Evolutionary conservation across 805 yeast species (phyloP), one percentile per base, ranked within the genome.

Genomic region (Yarrowia sp.): DNA sequence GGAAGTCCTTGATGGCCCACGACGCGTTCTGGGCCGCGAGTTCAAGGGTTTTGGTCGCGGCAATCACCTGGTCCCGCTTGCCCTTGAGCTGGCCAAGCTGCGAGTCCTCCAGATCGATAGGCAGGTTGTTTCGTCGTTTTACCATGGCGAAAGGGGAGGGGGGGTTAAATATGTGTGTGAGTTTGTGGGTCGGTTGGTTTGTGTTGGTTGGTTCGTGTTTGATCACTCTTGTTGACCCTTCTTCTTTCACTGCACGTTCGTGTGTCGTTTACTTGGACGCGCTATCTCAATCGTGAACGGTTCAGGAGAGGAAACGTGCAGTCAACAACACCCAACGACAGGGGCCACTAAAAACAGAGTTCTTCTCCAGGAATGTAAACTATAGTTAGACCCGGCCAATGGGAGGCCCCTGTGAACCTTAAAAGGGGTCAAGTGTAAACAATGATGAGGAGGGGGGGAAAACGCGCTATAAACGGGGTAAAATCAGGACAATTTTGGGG

Each of bases 1-100:
- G 64, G 49, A 56, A 56, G 40, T 56, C 64, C 64, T n/a, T 22
- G 49, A 56, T 56, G 38, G 64, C 64, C 64, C 64, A 56, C 15
- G 64, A 41, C 38, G 64, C 64, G 42, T 56, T 56, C 14, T 56
- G 64, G n/a, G 64, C 64, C 8, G 64, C 64, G 7, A 56, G 49
- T 8, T 56, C 64, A 7, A 56, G 49, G 2, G 64, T 56, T 26
- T 56, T 56, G 40, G 64, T 43, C 4, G 64, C 64, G 7, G 64
- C 64, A 42, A 56, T 56, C 11, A 56, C 64, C 49, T 56, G 64
- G 49, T 56, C 64, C 2, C 64, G 64, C 49, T 56, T 56, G 49
- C 64, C 64, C 40, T 56, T 56, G 64, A 56, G 64, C 49, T 42
- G 64, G 48, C 64, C 49, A n/a, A 56, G 49, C 35, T n/a, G 16